A percentile compares a stretch with the other conserved stretches of the same genome.
Evolutionary conservation across 139 green algal species (phyloP).

Genomic region (Volvox reticuliferus): DNA sequence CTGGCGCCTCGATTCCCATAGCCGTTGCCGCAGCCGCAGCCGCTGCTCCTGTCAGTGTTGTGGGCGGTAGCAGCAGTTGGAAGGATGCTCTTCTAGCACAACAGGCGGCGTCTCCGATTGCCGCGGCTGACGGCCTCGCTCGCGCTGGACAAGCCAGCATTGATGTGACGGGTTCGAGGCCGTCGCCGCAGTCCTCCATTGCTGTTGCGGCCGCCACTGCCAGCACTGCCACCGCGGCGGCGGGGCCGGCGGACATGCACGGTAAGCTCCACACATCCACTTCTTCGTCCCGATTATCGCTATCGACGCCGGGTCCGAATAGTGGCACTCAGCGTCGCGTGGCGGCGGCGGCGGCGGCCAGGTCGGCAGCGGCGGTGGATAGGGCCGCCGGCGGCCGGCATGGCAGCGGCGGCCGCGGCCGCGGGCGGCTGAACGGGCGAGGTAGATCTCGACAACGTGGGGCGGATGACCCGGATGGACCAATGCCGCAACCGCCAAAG

Average conservation of each 20-base stretch:
- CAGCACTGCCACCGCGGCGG: neutral
- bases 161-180: neutral
- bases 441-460: neutral
- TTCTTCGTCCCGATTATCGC: neutral
- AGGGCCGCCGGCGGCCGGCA: neutral
- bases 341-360: neutral
- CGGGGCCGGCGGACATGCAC: neutral
- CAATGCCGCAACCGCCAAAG: neutral
- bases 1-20: no score
- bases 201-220: neutral
- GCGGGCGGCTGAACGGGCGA: constrained; percentile 28
- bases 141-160: neutral
- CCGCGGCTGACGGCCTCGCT: neutral
- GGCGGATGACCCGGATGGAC: neutral
- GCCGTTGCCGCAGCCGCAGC: neutral
- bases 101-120: neutral
- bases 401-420: constrained; percentile 12
- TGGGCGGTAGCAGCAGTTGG: neutral
- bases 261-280: neutral
- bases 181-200: neutral
- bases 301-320: neutral
- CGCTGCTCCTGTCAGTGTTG: neutral
- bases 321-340: neutral
- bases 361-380: neutral
- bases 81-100: constrained; percentile 7